phyloP scores from a whole-genome alignment of 306 rosid species.

The Quercus suber region DNA sequence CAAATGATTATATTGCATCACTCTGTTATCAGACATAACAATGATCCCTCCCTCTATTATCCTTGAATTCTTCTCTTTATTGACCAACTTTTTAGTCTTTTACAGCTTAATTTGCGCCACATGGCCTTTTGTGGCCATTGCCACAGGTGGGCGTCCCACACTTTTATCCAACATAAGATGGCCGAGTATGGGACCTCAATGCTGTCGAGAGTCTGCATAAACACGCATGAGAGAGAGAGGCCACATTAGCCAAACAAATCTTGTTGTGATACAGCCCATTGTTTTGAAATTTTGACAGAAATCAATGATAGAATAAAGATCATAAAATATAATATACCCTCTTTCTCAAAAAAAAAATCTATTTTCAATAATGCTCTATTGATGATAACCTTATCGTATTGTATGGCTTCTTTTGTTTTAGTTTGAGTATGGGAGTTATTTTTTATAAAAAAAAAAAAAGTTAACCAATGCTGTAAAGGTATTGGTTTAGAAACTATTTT shows the following conservation, averaged over 20 bases:
- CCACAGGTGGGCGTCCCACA: constrained; percentile 10
- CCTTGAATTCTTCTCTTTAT: constrained; percentile 13
- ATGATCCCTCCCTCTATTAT: background rate
- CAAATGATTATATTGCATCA: constrained; percentile 21
- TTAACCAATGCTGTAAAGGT: fast-evolving
- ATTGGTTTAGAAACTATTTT: too few relatives aligned
- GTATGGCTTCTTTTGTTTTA: background rate
- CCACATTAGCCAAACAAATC: constrained; percentile 15
- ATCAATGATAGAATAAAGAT: background rate
- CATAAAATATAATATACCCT: background rate
- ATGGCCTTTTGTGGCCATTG: constrained; percentile 8
- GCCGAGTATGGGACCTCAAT: constrained; percentile 17
- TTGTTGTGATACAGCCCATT: constrained; percentile 8
- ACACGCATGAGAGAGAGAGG: background rate
- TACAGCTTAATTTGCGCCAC: constrained; percentile 35
- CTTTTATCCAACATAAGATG: background rate
- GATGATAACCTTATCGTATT: background rate
- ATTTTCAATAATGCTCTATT: background rate
- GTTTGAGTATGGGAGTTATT: too few relatives aligned
- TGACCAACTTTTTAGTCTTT: constrained; percentile 21
- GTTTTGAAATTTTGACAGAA: background rate
- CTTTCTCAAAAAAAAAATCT: background rate
- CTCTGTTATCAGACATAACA: background rate
- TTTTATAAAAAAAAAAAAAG: too few relatives aligned
- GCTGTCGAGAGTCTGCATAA: constrained; percentile 19